These are phyloP conservation scores for Gossypium longicalyx DNA, from an alignment of 345 rosid species.

Conservation along the genomic window DNA sequence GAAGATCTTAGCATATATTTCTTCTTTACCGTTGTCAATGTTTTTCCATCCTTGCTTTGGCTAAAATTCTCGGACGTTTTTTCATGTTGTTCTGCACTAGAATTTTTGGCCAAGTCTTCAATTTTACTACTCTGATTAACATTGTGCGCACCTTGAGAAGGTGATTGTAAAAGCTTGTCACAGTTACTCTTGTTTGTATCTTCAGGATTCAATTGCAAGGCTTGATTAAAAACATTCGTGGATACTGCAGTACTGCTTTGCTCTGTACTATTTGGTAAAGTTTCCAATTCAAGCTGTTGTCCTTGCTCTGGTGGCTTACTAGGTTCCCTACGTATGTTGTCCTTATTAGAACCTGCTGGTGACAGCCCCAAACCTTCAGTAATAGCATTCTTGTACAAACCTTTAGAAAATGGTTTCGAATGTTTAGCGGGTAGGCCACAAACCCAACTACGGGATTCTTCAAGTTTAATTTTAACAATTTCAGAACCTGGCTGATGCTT, in stretches of 20 bases:
- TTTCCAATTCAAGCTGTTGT: too few species aligned
- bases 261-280: too few species aligned
- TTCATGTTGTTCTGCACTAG: constrained; percentile 10
- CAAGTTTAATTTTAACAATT: constrained; percentile 7
- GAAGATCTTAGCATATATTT: constrained; percentile 33
- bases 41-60: constrained; percentile 25
- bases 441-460: constrained; percentile 14
- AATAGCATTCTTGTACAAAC: constrained; percentile 10
- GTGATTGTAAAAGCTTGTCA: constrained; percentile 15
- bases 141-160: constrained; percentile 11
- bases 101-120: constrained; percentile 14
- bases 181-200: neutral
- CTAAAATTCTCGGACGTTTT: constrained; percentile 19
- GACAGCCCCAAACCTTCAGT: neutral
- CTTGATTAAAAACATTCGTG: constrained; percentile 6
- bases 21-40: constrained; percentile 31
- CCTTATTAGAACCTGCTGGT: too few species aligned
- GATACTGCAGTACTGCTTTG: neutral
- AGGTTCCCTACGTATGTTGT: neutral
- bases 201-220: constrained; percentile 8
- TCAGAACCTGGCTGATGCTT: constrained; percentile 14
- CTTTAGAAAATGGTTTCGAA: constrained; percentile 14
- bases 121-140: constrained; percentile 16
- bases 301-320: neutral
- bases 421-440: constrained; percentile 24